A percentile compares a stretch with the other conserved stretches of the same genome.
phyloP scores from a whole-genome alignment of 2,329 filamentous ascomycete species.

The Pezicula carpinea region DNA sequence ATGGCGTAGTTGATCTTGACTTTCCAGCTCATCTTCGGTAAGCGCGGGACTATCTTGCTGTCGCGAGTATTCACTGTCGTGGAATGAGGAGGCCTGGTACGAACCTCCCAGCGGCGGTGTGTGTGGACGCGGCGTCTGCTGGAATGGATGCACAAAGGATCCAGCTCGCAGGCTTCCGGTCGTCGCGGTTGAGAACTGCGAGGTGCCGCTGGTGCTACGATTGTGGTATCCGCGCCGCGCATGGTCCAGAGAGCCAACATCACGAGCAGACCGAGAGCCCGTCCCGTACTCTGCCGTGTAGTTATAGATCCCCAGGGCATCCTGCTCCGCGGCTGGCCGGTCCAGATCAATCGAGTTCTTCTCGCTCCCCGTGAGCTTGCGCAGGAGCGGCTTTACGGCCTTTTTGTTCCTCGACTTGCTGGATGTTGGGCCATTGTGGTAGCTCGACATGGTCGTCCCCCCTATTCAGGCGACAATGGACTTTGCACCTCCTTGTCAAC shows the following conservation, averaged over 20 bases:
- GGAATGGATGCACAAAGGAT: slow-evolving; percentile 59
- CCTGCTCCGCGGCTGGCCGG: slow-evolving; percentile 54
- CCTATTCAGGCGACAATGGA: slow-evolving; percentile 6
- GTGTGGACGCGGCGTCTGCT: slow-evolving; percentile 57
- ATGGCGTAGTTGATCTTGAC: slow-evolving; percentile 19
- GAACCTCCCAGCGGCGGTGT: slow-evolving; percentile 48
- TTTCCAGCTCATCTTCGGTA: slow-evolving; percentile 23
- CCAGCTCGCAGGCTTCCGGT: slow-evolving; percentile 40
- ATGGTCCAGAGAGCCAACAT: slow-evolving; percentile 18
- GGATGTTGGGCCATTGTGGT: slow-evolving; percentile 13
- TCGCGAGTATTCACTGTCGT: slow-evolving; percentile 47
- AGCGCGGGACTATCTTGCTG: slow-evolving; percentile 26
- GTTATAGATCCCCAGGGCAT: slow-evolving; percentile 30
- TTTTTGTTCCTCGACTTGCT: slow-evolving; percentile 24
- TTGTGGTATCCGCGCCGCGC: slow-evolving; percentile 37
- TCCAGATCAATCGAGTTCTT: slow-evolving; percentile 61
- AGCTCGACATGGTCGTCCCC: slow-evolving; percentile 18
- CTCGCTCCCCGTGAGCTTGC: slow-evolving; percentile 48
- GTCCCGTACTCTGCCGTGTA: slow-evolving; percentile 20
- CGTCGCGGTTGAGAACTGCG: slow-evolving; percentile 50
- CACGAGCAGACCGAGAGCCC: slow-evolving; percentile 23
- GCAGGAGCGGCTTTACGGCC: slow-evolving; percentile 53
- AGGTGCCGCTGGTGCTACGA: slow-evolving; percentile 52
- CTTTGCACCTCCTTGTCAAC: slow-evolving; percentile 16
- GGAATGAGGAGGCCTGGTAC: slow-evolving; percentile 53